Evolutionary conservation across 1,284 basidiomycete genomes (phyloP), one percentile per base, ranked within the genome.

Genomic region (Rhodotorula mucilaginosa): DNA sequence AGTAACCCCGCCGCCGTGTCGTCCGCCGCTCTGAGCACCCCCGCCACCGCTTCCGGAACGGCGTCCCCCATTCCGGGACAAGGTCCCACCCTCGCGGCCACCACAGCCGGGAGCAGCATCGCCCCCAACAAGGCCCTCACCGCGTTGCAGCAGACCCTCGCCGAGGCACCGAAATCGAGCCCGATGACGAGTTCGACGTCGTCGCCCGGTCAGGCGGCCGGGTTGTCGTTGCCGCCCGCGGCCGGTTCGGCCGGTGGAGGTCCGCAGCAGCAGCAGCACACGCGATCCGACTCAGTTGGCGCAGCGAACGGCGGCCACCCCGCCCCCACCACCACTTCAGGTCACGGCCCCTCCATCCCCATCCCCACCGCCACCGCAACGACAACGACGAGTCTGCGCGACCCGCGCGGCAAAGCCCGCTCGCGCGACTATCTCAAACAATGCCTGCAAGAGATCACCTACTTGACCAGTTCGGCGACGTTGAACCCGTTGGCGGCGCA

Each of bases 361-460:
- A 34, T 1, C 34, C 5, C 34, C 34, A 7, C 34, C 34, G 34
- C 34, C 34, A 7, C 34, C 6, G 34, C 34, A 5, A 34, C 34
- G 6, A 8, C 34, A 5, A 5, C 34, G 34, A 6, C 34, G 34
- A 34, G 34, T 8, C 90, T 87, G 67, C 89, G 90, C 74, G 94
- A 99, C 82, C 92, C 93, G 29, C 96, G 97, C 82, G 92, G 92
- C 77, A 88, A 96, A 76, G 93, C 94, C 57, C 87, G 93, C 74
- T 96, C 93, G 84, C 86, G 95, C 69, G 97, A 99, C 74, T 99
- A 98, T 81, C 86, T 99, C 77, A 98, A 99, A 82, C 96, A 99
- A 88, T 97, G 97, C 82, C 84, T 99, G 51, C 96, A 98, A 83
- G 96, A 99, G 84, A 93, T 99, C 77, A 92, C 93, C 13, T 99